Conservation (phyloP, 2,329 filamentous ascomycete species). For the Cladosporium sp. region DNA sequence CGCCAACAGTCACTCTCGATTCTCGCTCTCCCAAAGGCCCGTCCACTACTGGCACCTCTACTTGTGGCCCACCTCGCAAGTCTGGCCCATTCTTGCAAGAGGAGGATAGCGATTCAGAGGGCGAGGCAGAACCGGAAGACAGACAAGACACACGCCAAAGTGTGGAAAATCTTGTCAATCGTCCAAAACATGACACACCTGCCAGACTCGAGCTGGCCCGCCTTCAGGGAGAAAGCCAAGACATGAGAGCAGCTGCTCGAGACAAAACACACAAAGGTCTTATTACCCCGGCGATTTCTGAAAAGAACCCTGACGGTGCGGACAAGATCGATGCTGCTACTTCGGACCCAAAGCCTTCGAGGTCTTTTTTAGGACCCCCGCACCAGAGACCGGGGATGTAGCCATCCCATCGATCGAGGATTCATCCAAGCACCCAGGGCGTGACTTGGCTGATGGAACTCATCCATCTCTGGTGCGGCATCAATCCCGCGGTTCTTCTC, state of each 20-base stretch:
- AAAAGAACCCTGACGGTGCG: no score
- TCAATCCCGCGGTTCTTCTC: not conserved
- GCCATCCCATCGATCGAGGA: conserved; percentile 6
- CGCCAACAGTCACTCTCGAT: not conserved
- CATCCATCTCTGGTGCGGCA: conserved; percentile 1
- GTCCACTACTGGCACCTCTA: not conserved
- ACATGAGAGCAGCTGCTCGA: not conserved
- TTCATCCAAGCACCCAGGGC: not conserved
- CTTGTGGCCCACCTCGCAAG: not conserved
- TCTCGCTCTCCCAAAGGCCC: not conserved
- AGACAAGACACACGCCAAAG: not conserved
- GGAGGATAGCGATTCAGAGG: not conserved
- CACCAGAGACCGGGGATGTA: conserved; percentile 4
- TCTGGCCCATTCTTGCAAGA: not conserved
- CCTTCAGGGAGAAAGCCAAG: not conserved
- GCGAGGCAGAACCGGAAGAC: not conserved
- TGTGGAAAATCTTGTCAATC: not conserved
- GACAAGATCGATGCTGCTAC: no score
- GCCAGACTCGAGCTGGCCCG: not conserved
- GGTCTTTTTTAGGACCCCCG: conserved; percentile 12
- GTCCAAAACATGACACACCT: not conserved
- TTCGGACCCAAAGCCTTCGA: no score
- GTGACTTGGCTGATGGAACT: not conserved
- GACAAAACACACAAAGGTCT: not conserved
- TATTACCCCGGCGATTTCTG: not conserved